Evolutionary conservation across 1,284 basidiomycete genomes (phyloP).

Genomic region (Heterobasidion parviporum): DNA sequence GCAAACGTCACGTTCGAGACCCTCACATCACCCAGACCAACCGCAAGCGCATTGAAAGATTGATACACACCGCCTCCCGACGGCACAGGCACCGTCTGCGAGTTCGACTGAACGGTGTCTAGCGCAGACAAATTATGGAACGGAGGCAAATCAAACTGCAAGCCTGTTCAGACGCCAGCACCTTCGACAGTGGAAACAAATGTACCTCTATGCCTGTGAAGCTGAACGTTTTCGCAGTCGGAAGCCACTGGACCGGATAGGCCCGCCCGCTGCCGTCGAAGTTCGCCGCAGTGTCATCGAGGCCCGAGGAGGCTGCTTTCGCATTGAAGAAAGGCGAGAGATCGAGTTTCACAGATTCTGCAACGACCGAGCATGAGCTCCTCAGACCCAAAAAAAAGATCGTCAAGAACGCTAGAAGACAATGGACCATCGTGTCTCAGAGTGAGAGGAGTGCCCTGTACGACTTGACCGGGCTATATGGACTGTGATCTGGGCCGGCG

Average conservation of each 20-base stretch:
- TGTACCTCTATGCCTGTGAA: conserved; percentile 12
- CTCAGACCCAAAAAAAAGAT: neutral
- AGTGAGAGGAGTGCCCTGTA: too few relatives aligned
- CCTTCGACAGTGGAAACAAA: neutral
- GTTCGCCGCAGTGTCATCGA: conserved; percentile 8
- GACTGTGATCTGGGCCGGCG: too few relatives aligned
- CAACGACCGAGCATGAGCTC: neutral
- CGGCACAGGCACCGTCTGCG: conserved; percentile 8
- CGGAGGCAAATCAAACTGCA: conserved; percentile 11
- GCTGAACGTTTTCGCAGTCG: conserved; percentile 4
- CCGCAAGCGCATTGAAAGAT: conserved; percentile 10
- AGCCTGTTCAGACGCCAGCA: neutral
- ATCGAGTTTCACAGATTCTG: conserved; percentile 7
- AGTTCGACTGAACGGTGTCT: conserved; percentile 9
- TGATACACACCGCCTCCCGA: conserved; percentile 3
- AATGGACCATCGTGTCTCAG: neutral
- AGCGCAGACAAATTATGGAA: conserved; percentile 9
- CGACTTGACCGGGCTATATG: too few relatives aligned
- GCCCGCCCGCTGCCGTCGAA: conserved; percentile 12
- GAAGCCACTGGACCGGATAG: conserved; percentile 12
- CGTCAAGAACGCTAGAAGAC: neutral
- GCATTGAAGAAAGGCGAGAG: conserved; percentile 9
- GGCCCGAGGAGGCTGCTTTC: conserved; percentile 12
- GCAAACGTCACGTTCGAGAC: conserved; percentile 7
- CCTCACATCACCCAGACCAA: neutral